Percentiles rank a stretch among this genome's conserved stretches.
Evolutionary conservation across 495 filamentous ascomycete genomes (phyloP).

Genomic region (Penicillium samsonianum): DNA sequence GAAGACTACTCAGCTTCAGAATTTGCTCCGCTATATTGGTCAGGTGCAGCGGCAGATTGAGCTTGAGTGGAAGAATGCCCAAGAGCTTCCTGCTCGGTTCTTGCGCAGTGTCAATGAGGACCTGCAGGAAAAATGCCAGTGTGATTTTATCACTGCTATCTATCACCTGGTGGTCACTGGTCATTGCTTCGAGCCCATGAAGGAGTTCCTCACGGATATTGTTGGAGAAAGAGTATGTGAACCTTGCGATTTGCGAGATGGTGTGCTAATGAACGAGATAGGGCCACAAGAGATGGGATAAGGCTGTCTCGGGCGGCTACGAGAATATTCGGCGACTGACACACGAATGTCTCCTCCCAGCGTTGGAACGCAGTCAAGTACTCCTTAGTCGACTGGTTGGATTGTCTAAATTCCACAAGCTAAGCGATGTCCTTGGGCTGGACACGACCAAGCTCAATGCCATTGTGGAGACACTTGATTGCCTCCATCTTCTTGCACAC

Average conservation of each 20-base stretch:
- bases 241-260: conserved; percentile 1
- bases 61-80: conserved; percentile 76
- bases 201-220: conserved; percentile 88
- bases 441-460: conserved; percentile 58
- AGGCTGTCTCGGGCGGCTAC: conserved; percentile 74
- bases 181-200: conserved; percentile 70
- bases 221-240: conserved; percentile 73
- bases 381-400: conserved; percentile 83
- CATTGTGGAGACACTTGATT: conserved; percentile 70
- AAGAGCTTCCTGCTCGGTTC: conserved; percentile 76
- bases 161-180: conserved; percentile 88
- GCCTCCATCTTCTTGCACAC: conserved; percentile 70
- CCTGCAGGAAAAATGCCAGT: conserved; percentile 56
- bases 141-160: conserved; percentile 69
- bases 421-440: conserved; percentile 66
- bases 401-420: conserved; percentile 75
- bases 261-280: conserved; percentile 37
- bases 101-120: conserved; percentile 72
- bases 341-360: conserved; percentile 85
- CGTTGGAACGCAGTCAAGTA: conserved; percentile 79
- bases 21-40: conserved; percentile 76
- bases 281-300: conserved; percentile 96
- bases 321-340: conserved; percentile 73
- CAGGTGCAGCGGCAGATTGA: conserved; percentile 75
- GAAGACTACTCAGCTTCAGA: conserved; percentile 84